Base-by-base conservation (phyloP, 169 alveolate species). In the Theileria equi region DNA sequence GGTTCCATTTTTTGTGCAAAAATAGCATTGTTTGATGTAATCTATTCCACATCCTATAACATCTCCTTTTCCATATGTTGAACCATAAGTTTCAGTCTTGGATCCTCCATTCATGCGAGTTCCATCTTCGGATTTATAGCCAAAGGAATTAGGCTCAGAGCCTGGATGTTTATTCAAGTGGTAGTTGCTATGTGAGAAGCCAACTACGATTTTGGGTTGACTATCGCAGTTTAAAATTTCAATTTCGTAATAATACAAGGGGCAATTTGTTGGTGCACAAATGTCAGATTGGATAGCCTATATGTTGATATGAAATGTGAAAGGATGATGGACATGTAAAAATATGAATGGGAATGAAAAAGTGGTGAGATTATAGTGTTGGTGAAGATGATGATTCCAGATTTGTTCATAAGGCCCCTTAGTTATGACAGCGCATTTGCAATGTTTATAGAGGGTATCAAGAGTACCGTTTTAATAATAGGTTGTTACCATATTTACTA, bases 31-130 rank as follows among this genome's bases (percentile, higher is more conserved):
- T 26, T 84, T 71, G 50, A 52, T 25, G 60, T 89, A 77, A 43
- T 86, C 80, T 21, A 89, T 83, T 17, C 94, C 94, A 44, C 92
- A 85, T 5, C 94, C 94, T 11, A 89, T 58, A n/a, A 82, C 82
- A 49, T 89, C 94, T 64, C 84, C 74, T 43, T 63, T 47, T 16
- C 88, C 82, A 54, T 82, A 89, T 29, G 88, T 59, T 23, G 88
- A 62, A 36, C 92, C 82, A 43, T 78, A 89, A 38, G 57, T 35
- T 45, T 82, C 94, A 26, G 61, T 59, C 45, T 31, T 67, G 11
- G 63, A 41, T 34, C 72, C 52, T 3, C 88, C 87, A 44, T 57
- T 45, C 50, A 88, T 49, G 60, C 69, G 59, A 35, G 76, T 43
- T 17, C 94, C 94, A 52, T 82, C 90, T 67, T 89, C 93, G 13